Evolutionary conservation across 2,329 filamentous ascomycete species (phyloP), one percentile per base, ranked within the genome.

Genomic region (Penicillium sp.): DNA sequence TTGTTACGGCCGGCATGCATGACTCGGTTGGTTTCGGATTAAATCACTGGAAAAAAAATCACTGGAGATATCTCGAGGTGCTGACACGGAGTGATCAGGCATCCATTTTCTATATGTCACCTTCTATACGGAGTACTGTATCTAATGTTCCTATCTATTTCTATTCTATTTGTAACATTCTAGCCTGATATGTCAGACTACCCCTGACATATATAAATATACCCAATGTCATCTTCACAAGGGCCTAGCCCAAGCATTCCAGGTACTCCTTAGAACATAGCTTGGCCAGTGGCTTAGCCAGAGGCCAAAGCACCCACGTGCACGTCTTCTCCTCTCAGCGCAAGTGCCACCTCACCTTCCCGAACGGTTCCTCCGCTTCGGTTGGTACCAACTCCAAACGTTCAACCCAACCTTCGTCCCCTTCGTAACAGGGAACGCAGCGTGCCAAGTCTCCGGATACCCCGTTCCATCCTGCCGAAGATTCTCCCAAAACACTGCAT

Each of bases 401-500:
- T 83, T 83, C 65, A 83, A 63, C 0, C 80, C 80, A 49, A 82
- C 72, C 68, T 83, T 83, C 33, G 67, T 71, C 2, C 80, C 80
- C 35, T 64, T 69, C 43, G 66, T 64, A 0, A 83, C 79, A 8
- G 80, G 79, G 59, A 81, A 68, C 5, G 78, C 79, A 38, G 79
- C 78, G 71, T 83, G 80, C 71, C 79, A 79, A 29, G 77, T 79
- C 64, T 82, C 78, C 50, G 72, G 69, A 58, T 79, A 80, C 12
- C 78, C 79, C 21, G 66, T 70, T 2, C 80, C 79, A 63, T 81
- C 77, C 0, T 67, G 53, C 34, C 75, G 68, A 49, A 82, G 69
- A 62, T 83, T 83, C 66, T 78, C 75, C 80, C 80, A 83, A 51
- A 77, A 83, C 1, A 83, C 74, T 1, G 80, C 80, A 66, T 79